A percentile compares a stretch with the other conserved stretches of the same genome.
phyloP scores from a whole-genome alignment of 768 basidiomycete species.

The Candolleomyces eurysporus region DNA sequence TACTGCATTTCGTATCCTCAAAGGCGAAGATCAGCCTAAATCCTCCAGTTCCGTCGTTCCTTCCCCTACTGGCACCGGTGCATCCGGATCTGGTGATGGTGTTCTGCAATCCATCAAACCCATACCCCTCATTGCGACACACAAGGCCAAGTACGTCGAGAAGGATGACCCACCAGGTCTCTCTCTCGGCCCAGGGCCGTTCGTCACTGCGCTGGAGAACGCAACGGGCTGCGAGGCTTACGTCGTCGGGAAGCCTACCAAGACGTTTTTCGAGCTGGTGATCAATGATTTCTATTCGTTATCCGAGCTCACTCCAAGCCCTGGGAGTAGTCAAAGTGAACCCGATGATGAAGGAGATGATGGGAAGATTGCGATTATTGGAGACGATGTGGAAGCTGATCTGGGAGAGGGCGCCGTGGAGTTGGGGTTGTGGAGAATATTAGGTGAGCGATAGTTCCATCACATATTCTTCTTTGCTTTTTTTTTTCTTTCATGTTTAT shows the following conservation, averaged over 20 bases:
- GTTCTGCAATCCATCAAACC: neutral
- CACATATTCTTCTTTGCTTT: constrained; percentile 2
- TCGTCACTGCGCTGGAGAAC: constrained; percentile 59
- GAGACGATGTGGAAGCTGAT: constrained; percentile 67
- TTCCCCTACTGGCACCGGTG: neutral
- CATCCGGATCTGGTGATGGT: constrained; percentile 1
- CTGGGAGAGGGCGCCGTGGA: constrained; percentile 61
- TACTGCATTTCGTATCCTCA: constrained; percentile 63
- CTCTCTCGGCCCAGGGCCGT: constrained; percentile 70
- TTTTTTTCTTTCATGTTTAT: no score
- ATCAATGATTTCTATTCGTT: constrained; percentile 36
- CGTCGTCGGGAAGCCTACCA: constrained; percentile 64
- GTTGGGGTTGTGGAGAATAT: constrained; percentile 57
- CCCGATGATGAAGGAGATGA: constrained; percentile 7
- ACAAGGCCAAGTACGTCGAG: constrained; percentile 54
- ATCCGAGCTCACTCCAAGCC: constrained; percentile 7
- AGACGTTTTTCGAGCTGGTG: constrained; percentile 57
- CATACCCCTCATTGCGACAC: constrained; percentile 51
- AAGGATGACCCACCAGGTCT: constrained; percentile 42
- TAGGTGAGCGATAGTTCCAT: constrained; percentile 42
- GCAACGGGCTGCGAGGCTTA: constrained; percentile 48
- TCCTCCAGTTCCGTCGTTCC: neutral
- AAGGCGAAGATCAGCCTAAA: constrained; percentile 30
- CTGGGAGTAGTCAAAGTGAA: neutral
- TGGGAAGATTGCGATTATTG: constrained; percentile 50